Evolutionary conservation across 306 rosid species (phyloP).

Genomic region (Luffa acutangula): DNA sequence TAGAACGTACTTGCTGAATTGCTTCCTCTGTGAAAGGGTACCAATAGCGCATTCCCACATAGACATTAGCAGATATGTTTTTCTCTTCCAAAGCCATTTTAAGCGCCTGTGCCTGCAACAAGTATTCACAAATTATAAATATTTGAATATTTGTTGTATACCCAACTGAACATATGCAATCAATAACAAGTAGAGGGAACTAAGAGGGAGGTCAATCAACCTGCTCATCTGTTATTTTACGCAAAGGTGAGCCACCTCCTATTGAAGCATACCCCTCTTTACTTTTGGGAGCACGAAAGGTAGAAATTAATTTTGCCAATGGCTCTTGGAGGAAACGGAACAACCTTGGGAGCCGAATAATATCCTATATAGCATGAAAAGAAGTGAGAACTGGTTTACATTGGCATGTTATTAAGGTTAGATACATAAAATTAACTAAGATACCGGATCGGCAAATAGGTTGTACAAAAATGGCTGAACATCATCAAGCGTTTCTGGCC

Average conservation of each 20-base stretch:
- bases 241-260: conserved; percentile 98
- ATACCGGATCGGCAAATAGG: conserved; percentile 94
- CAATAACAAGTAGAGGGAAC: background rate
- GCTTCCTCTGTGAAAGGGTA: conserved; percentile 99
- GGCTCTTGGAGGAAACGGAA: conserved; percentile 84
- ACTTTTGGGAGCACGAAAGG: conserved; percentile 87
- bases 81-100: conserved; percentile 73
- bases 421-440: conserved; percentile 3
- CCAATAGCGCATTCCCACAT: conserved; percentile 98
- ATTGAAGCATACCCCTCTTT: conserved; percentile 97
- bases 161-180: background rate
- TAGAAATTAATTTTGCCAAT: conserved; percentile 74
- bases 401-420: background rate
- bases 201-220: conserved; percentile 19
- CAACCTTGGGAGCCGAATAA: conserved; percentile 88
- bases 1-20: conserved; percentile 58
- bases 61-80: conserved; percentile 61
- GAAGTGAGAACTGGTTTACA: conserved; percentile 4
- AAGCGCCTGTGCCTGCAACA: conserved; percentile 72
- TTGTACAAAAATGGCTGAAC: conserved; percentile 94
- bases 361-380: conserved; percentile 47
- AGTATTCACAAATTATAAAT: conserved; percentile 10
- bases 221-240: conserved; percentile 94
- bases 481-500: conserved; percentile 89
- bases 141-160: background rate